phyloP scores from a whole-genome alignment of 306 rosid species.

The Fagus crenata region DNA sequence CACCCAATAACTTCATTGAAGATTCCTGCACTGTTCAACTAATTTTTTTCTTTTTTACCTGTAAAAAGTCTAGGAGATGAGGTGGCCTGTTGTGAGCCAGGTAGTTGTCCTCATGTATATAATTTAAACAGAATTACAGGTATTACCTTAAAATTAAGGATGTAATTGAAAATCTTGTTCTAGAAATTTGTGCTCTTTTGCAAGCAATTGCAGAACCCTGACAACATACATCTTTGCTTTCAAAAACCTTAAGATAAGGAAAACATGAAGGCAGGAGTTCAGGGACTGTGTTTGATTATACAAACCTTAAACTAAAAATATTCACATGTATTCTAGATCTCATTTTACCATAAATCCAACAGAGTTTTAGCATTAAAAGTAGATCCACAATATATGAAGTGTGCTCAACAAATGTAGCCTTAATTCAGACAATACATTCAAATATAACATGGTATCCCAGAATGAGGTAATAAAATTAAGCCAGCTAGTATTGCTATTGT shows the following conservation, averaged over 20 bases:
- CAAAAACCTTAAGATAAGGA: no score
- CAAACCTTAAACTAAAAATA: neutral
- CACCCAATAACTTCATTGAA: constrained; percentile 9
- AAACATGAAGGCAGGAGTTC: no score
- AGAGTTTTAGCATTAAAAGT: neutral
- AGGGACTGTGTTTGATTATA: neutral
- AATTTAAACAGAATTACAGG: constrained; percentile 38
- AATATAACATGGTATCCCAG: no score
- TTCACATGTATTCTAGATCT: neutral
- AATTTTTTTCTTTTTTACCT: constrained; percentile 1
- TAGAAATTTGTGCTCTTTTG: neutral
- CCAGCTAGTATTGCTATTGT: no score
- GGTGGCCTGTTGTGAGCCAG: constrained; percentile 37
- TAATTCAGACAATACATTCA: no score
- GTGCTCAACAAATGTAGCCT: neutral
- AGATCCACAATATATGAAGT: no score
- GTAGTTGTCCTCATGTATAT: constrained; percentile 50
- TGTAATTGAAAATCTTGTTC: no score
- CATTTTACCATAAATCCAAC: neutral
- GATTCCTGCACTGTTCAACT: constrained; percentile 7
- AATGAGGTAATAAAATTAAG: no score
- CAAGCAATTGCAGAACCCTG: neutral
- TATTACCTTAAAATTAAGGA: constrained; percentile 1
- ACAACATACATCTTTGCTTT: neutral
- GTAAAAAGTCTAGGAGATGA: constrained; percentile 29